Evolutionary conservation across 805 yeast genomes (phyloP), one percentile per base, ranked within the genome.

Genomic region (Candida loeiensis): DNA sequence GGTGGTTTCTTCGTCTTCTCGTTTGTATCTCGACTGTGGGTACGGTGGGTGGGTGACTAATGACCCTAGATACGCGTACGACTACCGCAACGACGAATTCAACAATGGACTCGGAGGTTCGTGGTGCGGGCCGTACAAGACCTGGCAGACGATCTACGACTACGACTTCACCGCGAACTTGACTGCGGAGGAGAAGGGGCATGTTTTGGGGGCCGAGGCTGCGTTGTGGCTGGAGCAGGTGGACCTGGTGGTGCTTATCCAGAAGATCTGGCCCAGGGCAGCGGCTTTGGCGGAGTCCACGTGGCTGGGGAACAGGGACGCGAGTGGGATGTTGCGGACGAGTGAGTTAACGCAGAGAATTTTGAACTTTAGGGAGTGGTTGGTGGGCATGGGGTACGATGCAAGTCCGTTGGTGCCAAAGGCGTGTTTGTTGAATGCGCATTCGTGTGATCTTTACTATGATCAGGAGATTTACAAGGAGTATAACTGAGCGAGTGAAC

Each of bases 71-170:
- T 61, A 61, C 46, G 43, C 55, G 18, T 65, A 54, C 33, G 43
- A 39, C n/a, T 47, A 49, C 6, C 47, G 39, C 4, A 50, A 51
- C 28, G 47, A 45, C 6, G 56, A 41, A 14, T 61, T 58, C 51
- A 64, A 64, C 47, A 44, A 50, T 14, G 59, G 61, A 4, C 25
- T 33, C 27, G 69, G 65, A 17, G 70, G 71, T 6, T 58, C 66
- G 2, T 66, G 69, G 67, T 67, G 73, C 45, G 65, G 56, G 19
- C 73, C 74, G 6, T 69, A 69, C 53, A 69, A 67, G 48, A 63
- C 66, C 1, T 69, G 70, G 70, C 73, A 68, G 45, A 46, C 66
- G 37, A 65, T 69, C 32, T 68, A 67, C 46, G 49, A 53, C 41
- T 65, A 48, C 39, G 71, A 67, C 41, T 51, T 66, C 38, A 46